Evolutionary conservation across 225 moss, liverwort and hornwort species (phyloP).

Genomic region (Lunularia cruciata): DNA sequence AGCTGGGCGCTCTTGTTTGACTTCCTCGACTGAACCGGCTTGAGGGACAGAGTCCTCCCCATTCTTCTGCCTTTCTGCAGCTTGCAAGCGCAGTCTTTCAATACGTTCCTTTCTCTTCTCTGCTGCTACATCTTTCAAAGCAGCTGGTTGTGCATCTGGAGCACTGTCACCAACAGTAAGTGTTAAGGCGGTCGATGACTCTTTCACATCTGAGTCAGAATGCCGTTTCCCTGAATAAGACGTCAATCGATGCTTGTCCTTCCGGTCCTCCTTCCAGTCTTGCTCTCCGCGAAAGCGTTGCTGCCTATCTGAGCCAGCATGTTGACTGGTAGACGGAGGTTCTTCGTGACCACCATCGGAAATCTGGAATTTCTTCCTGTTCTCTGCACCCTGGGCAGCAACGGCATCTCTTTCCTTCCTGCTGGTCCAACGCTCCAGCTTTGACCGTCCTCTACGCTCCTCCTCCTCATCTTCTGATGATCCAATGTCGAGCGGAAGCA

Average conservation of each 20-base stretch:
- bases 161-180: slow-evolving; percentile 44
- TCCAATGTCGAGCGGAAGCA: slow-evolving; percentile 49
- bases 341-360: slow-evolving; percentile 46
- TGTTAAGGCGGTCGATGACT: slow-evolving; percentile 32
- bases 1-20: slow-evolving; percentile 93
- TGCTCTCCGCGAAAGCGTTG: slow-evolving; percentile 45
- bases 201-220: slow-evolving; percentile 53
- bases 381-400: slow-evolving; percentile 41
- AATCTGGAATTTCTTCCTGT: slow-evolving; percentile 53
- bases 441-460: slow-evolving; percentile 74
- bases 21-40: slow-evolving; percentile 75
- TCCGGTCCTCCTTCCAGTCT: slow-evolving; percentile 53
- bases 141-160: slow-evolving; percentile 38
- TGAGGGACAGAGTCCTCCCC: slow-evolving; percentile 43
- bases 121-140: slow-evolving; percentile 52
- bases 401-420: slow-evolving; percentile 65
- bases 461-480: slow-evolving; percentile 81
- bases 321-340: slow-evolving; percentile 52
- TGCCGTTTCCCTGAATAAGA: slow-evolving; percentile 48
- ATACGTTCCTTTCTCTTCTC: slow-evolving; percentile 92
- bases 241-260: slow-evolving; percentile 58
- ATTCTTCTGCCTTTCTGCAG: slow-evolving; percentile 64
- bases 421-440: slow-evolving; percentile 93
- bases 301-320: slow-evolving; percentile 44
- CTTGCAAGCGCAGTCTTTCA: slow-evolving; percentile 65